These are phyloP conservation scores for Lichtheimia ornata DNA, from an alignment of 371 early-diverging fungal species.

Conservation along the genomic window DNA sequence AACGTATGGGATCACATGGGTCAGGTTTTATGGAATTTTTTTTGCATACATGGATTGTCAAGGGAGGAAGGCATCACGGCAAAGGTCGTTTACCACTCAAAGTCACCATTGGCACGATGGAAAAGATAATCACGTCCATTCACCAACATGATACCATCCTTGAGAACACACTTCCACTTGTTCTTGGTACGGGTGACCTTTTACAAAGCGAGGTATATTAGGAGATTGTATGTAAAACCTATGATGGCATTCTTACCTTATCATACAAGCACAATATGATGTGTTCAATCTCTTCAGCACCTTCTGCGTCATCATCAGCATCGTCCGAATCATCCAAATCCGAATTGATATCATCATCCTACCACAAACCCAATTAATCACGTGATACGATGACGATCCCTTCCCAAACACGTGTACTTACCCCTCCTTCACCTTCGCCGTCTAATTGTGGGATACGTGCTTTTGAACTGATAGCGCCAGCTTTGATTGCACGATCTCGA, in stretches of 20 bases:
- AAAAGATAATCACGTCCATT: slow-evolving; percentile 95
- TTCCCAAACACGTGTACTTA: neutral
- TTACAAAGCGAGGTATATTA: neutral
- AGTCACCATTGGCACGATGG: slow-evolving; percentile 91
- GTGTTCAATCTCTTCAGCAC: slow-evolving; percentile 78
- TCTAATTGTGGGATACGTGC: slow-evolving; percentile 51
- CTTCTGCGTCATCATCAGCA: slow-evolving; percentile 77
- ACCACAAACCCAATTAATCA: slow-evolving; percentile 15
- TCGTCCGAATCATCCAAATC: slow-evolving; percentile 82
- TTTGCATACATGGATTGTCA: too few relatives aligned
- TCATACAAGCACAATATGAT: slow-evolving; percentile 95
- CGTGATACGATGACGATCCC: neutral
- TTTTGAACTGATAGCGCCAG: slow-evolving; percentile 28
- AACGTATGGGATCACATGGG: too few relatives aligned
- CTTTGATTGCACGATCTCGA: slow-evolving; percentile 31
- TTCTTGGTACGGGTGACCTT: slow-evolving; percentile 92
- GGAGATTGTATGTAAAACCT: neutral
- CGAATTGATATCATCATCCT: slow-evolving; percentile 81
- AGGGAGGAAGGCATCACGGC: neutral
- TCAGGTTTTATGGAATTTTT: too few relatives aligned
- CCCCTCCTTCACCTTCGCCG: slow-evolving; percentile 52
- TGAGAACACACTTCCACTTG: slow-evolving; percentile 96
- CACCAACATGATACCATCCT: slow-evolving; percentile 93
- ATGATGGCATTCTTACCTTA: slow-evolving; percentile 56
- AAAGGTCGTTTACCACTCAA: slow-evolving; percentile 77